Conservation (phyloP, 192 early-diverging fungal genomes). For the Tieghemiomyces parasiticus region DNA sequence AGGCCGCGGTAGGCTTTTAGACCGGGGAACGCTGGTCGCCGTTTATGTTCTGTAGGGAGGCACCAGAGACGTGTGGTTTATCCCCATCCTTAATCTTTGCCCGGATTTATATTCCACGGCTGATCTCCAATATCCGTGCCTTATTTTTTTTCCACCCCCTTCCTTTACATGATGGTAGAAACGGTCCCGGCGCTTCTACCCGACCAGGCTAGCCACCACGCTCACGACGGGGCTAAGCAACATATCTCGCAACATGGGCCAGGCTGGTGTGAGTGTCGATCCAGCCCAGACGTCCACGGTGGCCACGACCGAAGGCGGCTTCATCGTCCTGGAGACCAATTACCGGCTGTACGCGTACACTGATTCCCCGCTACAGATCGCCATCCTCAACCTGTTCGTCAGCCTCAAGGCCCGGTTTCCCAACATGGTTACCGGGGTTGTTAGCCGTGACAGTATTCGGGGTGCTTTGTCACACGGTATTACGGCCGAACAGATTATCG, state of each 20-base stretch:
- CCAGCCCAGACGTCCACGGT: conserved; percentile 15
- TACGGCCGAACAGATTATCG: conserved; percentile 90
- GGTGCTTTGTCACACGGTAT: conserved; percentile 76
- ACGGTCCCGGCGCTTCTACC: conserved; percentile 64
- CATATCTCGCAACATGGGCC: conserved; percentile 12
- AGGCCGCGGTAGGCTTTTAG: too few relatives aligned
- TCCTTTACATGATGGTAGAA: too few relatives aligned
- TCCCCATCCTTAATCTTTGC: too few relatives aligned
- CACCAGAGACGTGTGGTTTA: too few relatives aligned
- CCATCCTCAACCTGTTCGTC: conserved; percentile 82
- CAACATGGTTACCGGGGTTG: conserved; percentile 79
- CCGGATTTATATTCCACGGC: too few relatives aligned
- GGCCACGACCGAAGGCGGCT: conserved; percentile 42
- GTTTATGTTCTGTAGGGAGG: too few relatives aligned
- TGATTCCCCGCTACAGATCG: conserved; percentile 85
- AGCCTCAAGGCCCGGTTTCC: conserved; percentile 67
- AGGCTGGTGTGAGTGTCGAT: conserved; percentile 17
- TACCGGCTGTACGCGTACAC: conserved; percentile 92
- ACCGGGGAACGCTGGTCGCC: too few relatives aligned
- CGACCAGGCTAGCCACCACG: conserved; percentile 80
- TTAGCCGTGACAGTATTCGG: conserved; percentile 78
- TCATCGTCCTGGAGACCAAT: conserved; percentile 91
- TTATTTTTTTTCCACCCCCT: too few relatives aligned
- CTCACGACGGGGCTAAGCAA: conserved; percentile 60
- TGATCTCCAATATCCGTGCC: too few relatives aligned